Base-by-base conservation (phyloP, 306 rosid genomes). In the Begonia fuchsioides region DNA sequence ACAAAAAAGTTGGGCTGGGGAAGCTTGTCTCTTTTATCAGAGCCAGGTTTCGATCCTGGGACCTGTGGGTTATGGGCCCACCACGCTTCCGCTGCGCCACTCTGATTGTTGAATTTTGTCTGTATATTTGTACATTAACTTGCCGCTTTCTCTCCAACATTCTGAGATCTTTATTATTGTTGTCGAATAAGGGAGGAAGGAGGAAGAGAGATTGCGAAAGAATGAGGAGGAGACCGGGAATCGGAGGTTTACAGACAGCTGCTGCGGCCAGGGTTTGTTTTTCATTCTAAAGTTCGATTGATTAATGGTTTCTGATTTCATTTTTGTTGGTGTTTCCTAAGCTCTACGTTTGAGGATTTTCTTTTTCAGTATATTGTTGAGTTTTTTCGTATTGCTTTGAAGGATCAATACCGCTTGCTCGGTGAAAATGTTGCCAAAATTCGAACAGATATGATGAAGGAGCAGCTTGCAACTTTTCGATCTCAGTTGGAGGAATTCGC, bases 381-480 rank as follows among this genome's bases (percentile, higher is more conserved):
- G 2, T 15, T 40, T n/a, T 38, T 9, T 48, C 40, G 3, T n/a
- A 6, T 15, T 3, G 40, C 6, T 56, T 6, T 60, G 51, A 16
- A 75, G 81, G 93, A 81, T 56, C 95, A 90, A 55, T 90, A 79
- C 68, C 86, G 90, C 13, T 46, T 67, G 70, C 58, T 90, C 47
- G 97, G 97, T 39, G 95, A 84, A 62, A 90, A 90, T 81, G 97
- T 90, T 0, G 97, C 97, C 14, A 85, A 81, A 77, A 72, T 90
- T 47, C 70, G 95, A 73, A 81, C 95, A 32, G 94, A 90, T 73
- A 62, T 84, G 65, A 68, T 90, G 95, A 85, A 81, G 77, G 97
- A 82, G 40, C 98, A 90, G 58, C 98, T 90, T 48, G 67, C 79
- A 45, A 90, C 95, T 1, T 90, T 90, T 60, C 93, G 93, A 19